Conservation (phyloP, 352 stramenopile genomes). For the Phytophthora tubulina region DNA sequence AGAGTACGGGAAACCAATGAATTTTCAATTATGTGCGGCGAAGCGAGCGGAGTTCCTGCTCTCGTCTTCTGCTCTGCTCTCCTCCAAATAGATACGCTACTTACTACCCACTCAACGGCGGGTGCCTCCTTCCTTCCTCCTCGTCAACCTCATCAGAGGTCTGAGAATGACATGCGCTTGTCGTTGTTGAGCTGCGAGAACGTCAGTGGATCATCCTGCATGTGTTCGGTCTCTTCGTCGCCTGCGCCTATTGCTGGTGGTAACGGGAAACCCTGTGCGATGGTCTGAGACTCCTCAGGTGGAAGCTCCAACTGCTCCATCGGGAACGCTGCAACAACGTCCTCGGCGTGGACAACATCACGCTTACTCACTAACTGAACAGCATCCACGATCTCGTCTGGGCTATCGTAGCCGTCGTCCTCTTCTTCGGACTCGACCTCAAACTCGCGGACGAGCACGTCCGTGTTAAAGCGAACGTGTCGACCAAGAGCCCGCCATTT, state of each 20-base stretch:
- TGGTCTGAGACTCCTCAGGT: conserved; percentile 9
- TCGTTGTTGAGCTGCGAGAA: conserved; percentile 51
- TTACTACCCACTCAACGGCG: conserved; percentile 34
- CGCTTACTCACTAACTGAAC: conserved; percentile 50
- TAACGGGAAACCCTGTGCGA: conserved; percentile 19
- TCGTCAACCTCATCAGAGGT: conserved; percentile 34
- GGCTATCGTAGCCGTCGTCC: conserved; percentile 46
- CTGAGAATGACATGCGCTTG: conserved; percentile 50
- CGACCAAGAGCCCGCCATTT: conserved; percentile 42
- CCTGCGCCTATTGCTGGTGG: conserved; percentile 13
- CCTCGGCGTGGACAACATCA: conserved; percentile 48
- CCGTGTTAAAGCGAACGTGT: conserved; percentile 57
- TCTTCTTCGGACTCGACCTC: conserved; percentile 69
- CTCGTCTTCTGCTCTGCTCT: conserved; percentile 26
- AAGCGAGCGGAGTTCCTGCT: conserved; percentile 27
- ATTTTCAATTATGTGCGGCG: conserved; percentile 33
- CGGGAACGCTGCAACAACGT: conserved; percentile 39
- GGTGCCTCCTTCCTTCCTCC: conserved; percentile 25
- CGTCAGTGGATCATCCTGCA: conserved; percentile 39
- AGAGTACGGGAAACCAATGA: conserved; percentile 23
- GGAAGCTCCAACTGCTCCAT: conserved; percentile 43
- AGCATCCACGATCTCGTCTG: conserved; percentile 57
- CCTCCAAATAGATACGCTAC: conserved; percentile 53
- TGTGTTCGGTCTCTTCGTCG: conserved; percentile 2
- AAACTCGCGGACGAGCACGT: conserved; percentile 60